Evolutionary conservation across 495 filamentous ascomycete species (phyloP).

Genomic region (Lichina pygmaea): DNA sequence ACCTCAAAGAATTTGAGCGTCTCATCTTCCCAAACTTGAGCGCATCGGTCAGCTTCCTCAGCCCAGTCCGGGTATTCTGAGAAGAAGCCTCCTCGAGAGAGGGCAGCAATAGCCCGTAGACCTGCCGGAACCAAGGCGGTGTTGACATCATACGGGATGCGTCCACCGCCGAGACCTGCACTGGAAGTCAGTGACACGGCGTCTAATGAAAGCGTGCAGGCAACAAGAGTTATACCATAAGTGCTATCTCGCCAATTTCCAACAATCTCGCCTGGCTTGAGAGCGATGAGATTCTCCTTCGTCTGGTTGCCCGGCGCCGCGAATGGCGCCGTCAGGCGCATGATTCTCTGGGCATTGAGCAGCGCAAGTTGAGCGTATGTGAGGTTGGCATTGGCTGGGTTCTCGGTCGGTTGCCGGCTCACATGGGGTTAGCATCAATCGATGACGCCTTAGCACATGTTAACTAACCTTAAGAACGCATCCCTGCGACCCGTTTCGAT

Average conservation of each 20-base stretch:
- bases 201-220: too few species aligned
- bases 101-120: slow-evolving; percentile 24
- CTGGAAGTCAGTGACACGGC: neutral
- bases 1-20: slow-evolving; percentile 32
- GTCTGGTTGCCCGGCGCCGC: slow-evolving; percentile 18
- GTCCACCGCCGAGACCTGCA: slow-evolving; percentile 23
- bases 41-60: slow-evolving; percentile 18
- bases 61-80: slow-evolving; percentile 20
- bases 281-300: slow-evolving; percentile 25
- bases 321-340: slow-evolving; percentile 27
- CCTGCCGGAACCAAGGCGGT: slow-evolving; percentile 34
- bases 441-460: neutral
- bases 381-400: slow-evolving; percentile 20
- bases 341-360: slow-evolving; percentile 27
- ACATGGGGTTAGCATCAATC: neutral
- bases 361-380: slow-evolving; percentile 24
- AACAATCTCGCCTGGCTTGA: slow-evolving; percentile 26
- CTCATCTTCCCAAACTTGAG: slow-evolving; percentile 33
- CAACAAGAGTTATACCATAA: slow-evolving; percentile 10
- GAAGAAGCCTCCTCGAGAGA: slow-evolving; percentile 23
- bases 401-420: slow-evolving; percentile 17
- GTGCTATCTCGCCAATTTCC: slow-evolving; percentile 36
- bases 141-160: slow-evolving; percentile 39
- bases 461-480: slow-evolving; percentile 18
- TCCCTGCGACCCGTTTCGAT: slow-evolving; percentile 15